Evolutionary conservation across 2,329 filamentous ascomycete genomes (phyloP).

Genomic region (Calonectria henricotiae): DNA sequence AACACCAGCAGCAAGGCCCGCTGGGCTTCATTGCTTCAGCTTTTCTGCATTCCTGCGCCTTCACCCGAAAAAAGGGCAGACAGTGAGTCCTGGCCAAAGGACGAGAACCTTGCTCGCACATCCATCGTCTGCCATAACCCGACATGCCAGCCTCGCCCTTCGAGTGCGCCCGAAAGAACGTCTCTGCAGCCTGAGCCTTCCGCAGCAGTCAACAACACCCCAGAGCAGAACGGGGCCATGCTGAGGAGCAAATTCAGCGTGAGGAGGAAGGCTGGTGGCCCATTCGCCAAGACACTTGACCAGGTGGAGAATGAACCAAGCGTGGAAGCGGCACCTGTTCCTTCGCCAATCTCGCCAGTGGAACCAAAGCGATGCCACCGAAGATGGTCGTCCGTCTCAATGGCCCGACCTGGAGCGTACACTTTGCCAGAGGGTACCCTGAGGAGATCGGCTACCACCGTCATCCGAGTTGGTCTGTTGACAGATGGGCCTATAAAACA

Average conservation of each 20-base stretch:
- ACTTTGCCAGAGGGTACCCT: background rate
- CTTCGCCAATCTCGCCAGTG: background rate
- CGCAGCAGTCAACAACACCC: background rate
- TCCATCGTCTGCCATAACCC: slow-evolving; percentile 2
- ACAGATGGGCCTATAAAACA: too few species aligned
- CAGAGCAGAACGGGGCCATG: background rate
- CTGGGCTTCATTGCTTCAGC: slow-evolving; percentile 7
- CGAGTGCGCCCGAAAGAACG: background rate
- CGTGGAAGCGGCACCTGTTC: background rate
- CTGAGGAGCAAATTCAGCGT: slow-evolving; percentile 11
- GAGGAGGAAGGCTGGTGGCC: background rate
- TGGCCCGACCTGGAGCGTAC: background rate
- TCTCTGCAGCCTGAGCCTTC: background rate
- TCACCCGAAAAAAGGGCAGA: background rate
- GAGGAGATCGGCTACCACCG: background rate
- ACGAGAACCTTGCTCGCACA: background rate
- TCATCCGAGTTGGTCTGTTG: too few species aligned
- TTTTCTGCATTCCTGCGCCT: background rate
- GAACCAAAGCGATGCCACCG: slow-evolving; percentile 10
- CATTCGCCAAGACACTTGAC: background rate
- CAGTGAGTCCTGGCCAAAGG: background rate
- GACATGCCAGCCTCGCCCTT: background rate
- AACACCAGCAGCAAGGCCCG: background rate
- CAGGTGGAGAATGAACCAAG: background rate
- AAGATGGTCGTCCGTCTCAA: slow-evolving; percentile 3